Conservation (phyloP, 2,329 filamentous ascomycete genomes). For the Rhynchosporium secalis region DNA sequence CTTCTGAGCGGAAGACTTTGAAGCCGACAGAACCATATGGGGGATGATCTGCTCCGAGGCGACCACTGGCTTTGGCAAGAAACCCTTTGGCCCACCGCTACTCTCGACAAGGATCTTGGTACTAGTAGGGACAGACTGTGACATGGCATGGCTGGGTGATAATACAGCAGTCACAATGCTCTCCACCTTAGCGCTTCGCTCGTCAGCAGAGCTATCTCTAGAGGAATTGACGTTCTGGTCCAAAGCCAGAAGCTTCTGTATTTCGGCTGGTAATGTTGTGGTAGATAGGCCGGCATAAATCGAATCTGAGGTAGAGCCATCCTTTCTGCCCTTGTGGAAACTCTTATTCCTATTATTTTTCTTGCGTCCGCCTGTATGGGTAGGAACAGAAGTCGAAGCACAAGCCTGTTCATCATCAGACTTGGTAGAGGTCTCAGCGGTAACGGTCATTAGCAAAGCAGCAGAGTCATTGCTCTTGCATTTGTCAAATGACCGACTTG, state of each 20-base stretch:
- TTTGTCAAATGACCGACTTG: no score
- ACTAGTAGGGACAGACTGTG: not conserved
- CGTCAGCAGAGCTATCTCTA: not conserved
- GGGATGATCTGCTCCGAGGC: not conserved
- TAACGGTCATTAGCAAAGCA: no score
- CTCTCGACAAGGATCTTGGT: not conserved
- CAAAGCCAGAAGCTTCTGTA: not conserved
- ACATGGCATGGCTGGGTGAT: not conserved
- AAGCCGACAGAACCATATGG: not conserved
- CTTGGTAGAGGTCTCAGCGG: not conserved
- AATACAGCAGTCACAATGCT: no score
- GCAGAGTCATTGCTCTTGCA: not conserved
- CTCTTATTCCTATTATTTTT: not conserved
- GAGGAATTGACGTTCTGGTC: not conserved
- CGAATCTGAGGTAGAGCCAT: not conserved
- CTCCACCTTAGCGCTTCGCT: not conserved
- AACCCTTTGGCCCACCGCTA: not conserved
- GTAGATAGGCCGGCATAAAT: not conserved
- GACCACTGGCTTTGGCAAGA: not conserved
- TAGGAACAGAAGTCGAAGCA: not conserved
- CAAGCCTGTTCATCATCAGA: not conserved
- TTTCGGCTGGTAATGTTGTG: not conserved
- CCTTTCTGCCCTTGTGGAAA: not conserved
- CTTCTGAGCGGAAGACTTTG: not conserved
- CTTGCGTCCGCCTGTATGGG: not conserved